Base-by-base conservation (phyloP, 768 basidiomycete genomes). In the Pleurotus salmoneostramineus region DNA sequence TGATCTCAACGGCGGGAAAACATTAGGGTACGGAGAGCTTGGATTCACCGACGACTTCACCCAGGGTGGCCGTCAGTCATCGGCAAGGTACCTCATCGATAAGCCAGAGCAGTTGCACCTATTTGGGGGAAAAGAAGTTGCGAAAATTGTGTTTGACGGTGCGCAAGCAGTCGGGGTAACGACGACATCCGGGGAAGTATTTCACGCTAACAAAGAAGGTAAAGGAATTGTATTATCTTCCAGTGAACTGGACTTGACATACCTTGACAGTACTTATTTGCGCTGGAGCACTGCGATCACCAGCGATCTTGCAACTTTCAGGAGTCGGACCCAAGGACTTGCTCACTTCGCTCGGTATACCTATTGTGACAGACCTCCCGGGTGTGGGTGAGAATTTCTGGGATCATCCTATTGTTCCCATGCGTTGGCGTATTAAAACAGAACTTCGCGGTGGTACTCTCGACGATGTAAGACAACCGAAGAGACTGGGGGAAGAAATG, bases 311-410 rank as follows among this genome's bases (percentile, higher is more conserved):
- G 12, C 50, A 51, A 35, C 50, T 51, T 4, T 51, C 50, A 37
- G 93, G 93, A 8, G 72, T 95, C 48, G 93, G 92, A 2, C 88
- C 90, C 36, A 76, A 77, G 1, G 73, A 74, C 0, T 77, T 88
- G 10, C 75, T 93, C 37, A 61, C 73, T 8, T 67, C 74, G 37
- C 72, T 84, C 57, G 69, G 70, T 4, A 85, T 95, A 17, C 73
- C 81, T 0, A 70, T 85, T 33, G 71, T 86, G 15, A 65, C 82
- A 5, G 83, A 92, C 62, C 79, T 88, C 1, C 86, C 88, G 0
- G 85, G 85, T 8, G 91, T 95, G 15, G 93, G 93, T 11, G 73
- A 79, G 6, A 79, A 92, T 66, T 78, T 94, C 14, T 73, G 80
- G 46, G 93, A 95, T 68, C 93, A 95, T 62, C 76, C 79, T 1